A percentile compares a stretch with the other conserved stretches of the same genome.
These are phyloP conservation scores for Ashbya aceris DNA, from an alignment of 1,139 yeast species.

Conservation along the genomic window DNA sequence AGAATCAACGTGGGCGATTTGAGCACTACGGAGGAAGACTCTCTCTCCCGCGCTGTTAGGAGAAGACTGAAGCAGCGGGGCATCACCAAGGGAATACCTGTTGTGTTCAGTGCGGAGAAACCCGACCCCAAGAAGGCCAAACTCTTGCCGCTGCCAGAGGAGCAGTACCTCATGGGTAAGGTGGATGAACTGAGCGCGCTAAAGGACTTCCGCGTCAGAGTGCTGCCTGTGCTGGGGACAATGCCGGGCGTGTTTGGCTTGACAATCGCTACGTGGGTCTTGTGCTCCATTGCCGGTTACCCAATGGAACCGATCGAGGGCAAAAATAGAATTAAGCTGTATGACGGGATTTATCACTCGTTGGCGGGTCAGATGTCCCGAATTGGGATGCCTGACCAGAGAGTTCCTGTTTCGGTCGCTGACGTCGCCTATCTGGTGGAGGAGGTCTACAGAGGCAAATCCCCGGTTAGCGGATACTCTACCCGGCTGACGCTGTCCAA, in stretches of 20 bases:
- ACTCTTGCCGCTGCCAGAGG: conserved; percentile 72
- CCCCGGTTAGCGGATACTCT: conserved; percentile 78
- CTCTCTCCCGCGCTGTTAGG: conserved; percentile 80
- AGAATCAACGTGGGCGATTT: conserved; percentile 73
- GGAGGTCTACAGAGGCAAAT: conserved; percentile 86
- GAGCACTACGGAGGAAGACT: conserved; percentile 80
- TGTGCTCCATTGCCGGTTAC: conserved; percentile 76
- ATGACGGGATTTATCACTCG: conserved; percentile 73
- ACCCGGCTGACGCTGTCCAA: conserved; percentile 69
- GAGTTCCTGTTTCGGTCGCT: conserved; percentile 58
- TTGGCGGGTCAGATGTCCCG: conserved; percentile 83
- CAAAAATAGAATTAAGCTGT: conserved; percentile 75
- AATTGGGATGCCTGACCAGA: conserved; percentile 56
- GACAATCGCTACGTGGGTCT: conserved; percentile 73
- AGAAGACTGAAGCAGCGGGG: conserved; percentile 75
- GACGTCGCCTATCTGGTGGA: conserved; percentile 85
- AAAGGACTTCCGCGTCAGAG: conserved; percentile 83
- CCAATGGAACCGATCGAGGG: conserved; percentile 86
- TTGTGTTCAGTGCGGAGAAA: conserved; percentile 87
- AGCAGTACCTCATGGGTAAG: conserved; percentile 67
- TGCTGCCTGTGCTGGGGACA: conserved; percentile 89
- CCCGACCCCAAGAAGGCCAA: conserved; percentile 93
- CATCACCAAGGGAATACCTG: conserved; percentile 66
- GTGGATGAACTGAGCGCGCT: conserved; percentile 84
- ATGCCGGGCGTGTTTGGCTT: conserved; percentile 95